Conservation (phyloP, 345 rosid species). For the Rhodomyrtus tomentosa region DNA sequence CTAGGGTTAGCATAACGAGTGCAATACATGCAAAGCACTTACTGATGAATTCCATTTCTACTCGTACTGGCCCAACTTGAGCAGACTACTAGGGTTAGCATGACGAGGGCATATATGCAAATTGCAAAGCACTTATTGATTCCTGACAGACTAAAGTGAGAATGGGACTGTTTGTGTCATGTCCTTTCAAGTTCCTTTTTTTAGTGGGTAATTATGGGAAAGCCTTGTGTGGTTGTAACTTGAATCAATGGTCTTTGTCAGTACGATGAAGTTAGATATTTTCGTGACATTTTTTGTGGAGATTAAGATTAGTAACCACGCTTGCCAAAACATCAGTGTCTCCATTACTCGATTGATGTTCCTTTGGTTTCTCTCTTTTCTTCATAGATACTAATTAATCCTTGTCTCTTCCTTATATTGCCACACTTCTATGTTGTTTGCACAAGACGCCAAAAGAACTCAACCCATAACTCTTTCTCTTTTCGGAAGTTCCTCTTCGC, state of each 20-base stretch:
- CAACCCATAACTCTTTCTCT: background rate
- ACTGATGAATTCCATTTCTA: background rate
- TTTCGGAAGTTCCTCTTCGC: background rate
- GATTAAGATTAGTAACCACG: background rate
- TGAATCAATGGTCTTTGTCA: background rate
- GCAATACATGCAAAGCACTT: background rate
- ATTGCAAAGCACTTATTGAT: background rate
- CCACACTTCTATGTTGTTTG: background rate
- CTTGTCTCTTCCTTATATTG: background rate
- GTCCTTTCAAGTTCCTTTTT: background rate
- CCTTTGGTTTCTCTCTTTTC: background rate
- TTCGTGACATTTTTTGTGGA: background rate
- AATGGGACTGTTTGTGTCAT: background rate
- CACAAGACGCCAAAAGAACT: background rate
- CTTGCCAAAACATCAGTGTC: background rate
- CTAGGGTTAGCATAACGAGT: background rate
- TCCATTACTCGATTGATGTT: background rate
- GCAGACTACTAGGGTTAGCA: background rate
- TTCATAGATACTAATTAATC: background rate
- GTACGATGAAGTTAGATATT: background rate
- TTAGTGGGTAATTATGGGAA: background rate
- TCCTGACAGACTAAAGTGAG: background rate
- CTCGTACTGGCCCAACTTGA: background rate
- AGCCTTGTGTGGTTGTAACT: background rate
- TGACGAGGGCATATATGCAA: background rate